Percentiles rank a stretch among this genome's conserved stretches.
Conservation (phyloP, 2,329 filamentous ascomycete genomes). For the Talaromyces verruculosus region DNA sequence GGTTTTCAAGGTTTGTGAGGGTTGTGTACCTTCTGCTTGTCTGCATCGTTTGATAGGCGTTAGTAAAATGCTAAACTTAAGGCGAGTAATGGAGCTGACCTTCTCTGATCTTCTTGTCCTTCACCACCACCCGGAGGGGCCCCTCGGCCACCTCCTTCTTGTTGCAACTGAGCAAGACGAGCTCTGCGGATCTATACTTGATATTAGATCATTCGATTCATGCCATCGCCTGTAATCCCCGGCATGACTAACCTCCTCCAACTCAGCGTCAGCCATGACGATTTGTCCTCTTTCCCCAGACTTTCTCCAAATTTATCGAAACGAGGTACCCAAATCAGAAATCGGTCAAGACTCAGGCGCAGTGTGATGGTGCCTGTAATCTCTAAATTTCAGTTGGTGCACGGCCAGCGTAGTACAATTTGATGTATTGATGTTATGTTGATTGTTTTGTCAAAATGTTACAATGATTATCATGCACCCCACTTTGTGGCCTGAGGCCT, state of each 20-base stretch:
- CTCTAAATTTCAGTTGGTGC: no score
- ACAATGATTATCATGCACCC: neutral
- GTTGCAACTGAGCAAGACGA: slow-evolving; percentile 88
- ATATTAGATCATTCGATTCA: neutral
- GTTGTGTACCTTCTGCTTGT: slow-evolving; percentile 19
- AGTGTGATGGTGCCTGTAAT: neutral
- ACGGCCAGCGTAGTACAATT: neutral
- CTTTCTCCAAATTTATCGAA: neutral
- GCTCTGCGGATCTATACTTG: slow-evolving; percentile 75
- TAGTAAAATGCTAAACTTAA: neutral
- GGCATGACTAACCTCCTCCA: slow-evolving; percentile 56
- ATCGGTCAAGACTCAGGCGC: neutral
- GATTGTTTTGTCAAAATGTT: neutral
- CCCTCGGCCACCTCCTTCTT: slow-evolving; percentile 56
- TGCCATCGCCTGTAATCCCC: neutral
- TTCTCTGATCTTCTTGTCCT: slow-evolving; percentile 64
- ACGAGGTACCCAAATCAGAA: neutral
- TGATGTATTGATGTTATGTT: neutral
- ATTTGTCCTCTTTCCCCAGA: neutral
- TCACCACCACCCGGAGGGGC: slow-evolving; percentile 51
- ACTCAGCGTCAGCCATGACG: slow-evolving; percentile 65
- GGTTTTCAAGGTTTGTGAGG: neutral
- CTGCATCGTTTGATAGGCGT: neutral
- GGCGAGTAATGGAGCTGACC: slow-evolving; percentile 47
- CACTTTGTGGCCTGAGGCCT: slow-evolving; percentile 22